phyloP scores from a whole-genome alignment of 192 early-diverging fungal genomes.

The Umbelopsis sp. region DNA sequence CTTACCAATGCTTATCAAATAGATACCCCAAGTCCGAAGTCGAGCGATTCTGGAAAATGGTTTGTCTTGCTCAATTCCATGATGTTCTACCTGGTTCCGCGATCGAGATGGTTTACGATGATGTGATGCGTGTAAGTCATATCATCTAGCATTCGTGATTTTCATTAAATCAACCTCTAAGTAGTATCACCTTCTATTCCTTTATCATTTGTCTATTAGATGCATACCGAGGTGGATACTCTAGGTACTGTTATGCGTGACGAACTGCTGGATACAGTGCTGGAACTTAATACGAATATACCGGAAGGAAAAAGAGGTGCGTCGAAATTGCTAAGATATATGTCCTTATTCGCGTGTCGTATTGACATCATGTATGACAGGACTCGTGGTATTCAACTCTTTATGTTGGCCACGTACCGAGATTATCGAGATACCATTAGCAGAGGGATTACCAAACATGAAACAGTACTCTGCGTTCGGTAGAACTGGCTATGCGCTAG shows the following conservation, averaged over 20 bases:
- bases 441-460: conserved; percentile 38
- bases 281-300: conserved; percentile 44
- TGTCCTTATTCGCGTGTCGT: neutral
- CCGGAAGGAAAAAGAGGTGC: neutral
- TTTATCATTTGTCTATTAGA: conserved; percentile 4
- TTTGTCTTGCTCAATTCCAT: conserved; percentile 97
- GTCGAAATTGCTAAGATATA: neutral
- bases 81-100: conserved; percentile 93
- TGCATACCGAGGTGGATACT: conserved; percentile 45
- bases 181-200: conserved; percentile 4
- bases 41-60: conserved; percentile 84
- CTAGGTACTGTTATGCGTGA: conserved; percentile 39
- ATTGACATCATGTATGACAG: conserved; percentile 12
- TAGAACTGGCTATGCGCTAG: conserved; percentile 46
- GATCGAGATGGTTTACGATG: conserved; percentile 90
- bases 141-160: neutral
- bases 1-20: neutral
- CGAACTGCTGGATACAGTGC: conserved; percentile 47
- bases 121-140: conserved; percentile 60
- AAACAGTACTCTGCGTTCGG: conserved; percentile 50
- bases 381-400: conserved; percentile 64
- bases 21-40: conserved; percentile 78
- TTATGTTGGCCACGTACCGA: conserved; percentile 72
- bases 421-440: conserved; percentile 63
- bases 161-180: conserved; percentile 5